Conservation (phyloP, 208 protist species). For the Leishmania major region DNA sequence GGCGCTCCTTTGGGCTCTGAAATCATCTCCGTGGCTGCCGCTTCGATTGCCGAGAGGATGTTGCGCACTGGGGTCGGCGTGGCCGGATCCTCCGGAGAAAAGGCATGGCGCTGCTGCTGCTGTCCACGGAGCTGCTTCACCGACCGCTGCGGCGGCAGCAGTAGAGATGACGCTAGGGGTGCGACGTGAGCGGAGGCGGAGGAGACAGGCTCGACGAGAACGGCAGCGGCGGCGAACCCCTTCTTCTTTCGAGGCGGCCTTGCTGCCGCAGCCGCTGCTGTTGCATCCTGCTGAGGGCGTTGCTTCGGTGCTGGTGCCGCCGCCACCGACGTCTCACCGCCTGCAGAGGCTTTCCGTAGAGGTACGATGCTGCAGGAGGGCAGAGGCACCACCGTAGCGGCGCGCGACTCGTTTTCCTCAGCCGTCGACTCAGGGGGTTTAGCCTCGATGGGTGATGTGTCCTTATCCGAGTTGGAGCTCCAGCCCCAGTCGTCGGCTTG, state of each 20-base stretch:
- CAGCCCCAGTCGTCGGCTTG: slow-evolving; percentile 22
- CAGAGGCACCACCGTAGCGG: neutral
- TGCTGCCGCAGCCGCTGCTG: neutral
- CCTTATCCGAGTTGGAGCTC: slow-evolving; percentile 12
- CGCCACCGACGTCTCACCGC: neutral
- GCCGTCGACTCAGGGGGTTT: too few species aligned
- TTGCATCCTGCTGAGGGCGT: neutral
- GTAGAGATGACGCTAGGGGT: neutral
- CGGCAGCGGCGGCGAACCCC: slow-evolving; percentile 19
- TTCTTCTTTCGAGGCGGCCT: slow-evolving; percentile 15
- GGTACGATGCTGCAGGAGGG: neutral
- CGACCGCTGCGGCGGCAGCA: neutral
- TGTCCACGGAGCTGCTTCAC: neutral
- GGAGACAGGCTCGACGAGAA: slow-evolving; percentile 17
- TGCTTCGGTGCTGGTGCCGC: neutral
- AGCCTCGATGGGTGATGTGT: neutral
- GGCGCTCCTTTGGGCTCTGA: neutral
- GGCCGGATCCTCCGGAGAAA: neutral
- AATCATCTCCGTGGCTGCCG: slow-evolving; percentile 19
- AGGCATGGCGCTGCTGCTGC: neutral
- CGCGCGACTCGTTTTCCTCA: neutral
- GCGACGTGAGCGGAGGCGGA: neutral
- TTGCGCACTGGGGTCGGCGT: slow-evolving; percentile 17
- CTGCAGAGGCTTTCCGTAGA: neutral
- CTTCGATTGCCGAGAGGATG: slow-evolving; percentile 28